Evolutionary conservation across 2,329 filamentous ascomycete genomes (phyloP).

Genomic region (Monosporascus sp.): DNA sequence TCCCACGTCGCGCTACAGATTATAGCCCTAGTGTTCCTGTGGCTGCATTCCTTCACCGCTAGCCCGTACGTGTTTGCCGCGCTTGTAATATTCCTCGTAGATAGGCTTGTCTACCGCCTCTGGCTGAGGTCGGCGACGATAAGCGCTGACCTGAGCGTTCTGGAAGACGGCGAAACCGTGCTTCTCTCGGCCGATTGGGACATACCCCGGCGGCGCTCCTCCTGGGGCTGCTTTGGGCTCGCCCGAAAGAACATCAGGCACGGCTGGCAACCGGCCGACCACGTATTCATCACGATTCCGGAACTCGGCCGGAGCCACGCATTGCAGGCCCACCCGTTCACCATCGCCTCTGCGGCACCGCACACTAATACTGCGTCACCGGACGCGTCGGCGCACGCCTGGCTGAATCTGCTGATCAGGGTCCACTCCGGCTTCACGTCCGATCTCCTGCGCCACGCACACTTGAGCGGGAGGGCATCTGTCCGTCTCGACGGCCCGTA

Average conservation of each 20-base stretch:
- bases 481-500: constrained; percentile 62
- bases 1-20: constrained; percentile 54
- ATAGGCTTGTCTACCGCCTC: constrained; percentile 54
- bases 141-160: constrained; percentile 44
- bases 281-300: constrained; percentile 59
- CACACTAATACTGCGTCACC: constrained; percentile 1
- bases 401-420: constrained; percentile 55
- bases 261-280: constrained; percentile 59
- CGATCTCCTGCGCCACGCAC: constrained; percentile 48
- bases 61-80: constrained; percentile 49
- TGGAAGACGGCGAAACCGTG: constrained; percentile 54
- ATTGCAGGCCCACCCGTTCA: constrained; percentile 62
- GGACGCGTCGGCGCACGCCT: constrained; percentile 35
- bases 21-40: constrained; percentile 51
- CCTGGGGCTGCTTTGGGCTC: constrained; percentile 6
- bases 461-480: constrained; percentile 33
- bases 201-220: constrained; percentile 13
- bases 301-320: constrained; percentile 45
- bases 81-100: constrained; percentile 51
- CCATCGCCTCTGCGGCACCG: constrained; percentile 57
- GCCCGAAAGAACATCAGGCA: constrained; percentile 32
- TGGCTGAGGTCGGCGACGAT: constrained; percentile 44
- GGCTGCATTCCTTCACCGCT: constrained; percentile 51
- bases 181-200: constrained; percentile 38
- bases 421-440: constrained; percentile 56